Evolutionary conservation across 2,329 filamentous ascomycete genomes (phyloP), one percentile per base, ranked within the genome.

Genomic region (Colletotrichum sp.): DNA sequence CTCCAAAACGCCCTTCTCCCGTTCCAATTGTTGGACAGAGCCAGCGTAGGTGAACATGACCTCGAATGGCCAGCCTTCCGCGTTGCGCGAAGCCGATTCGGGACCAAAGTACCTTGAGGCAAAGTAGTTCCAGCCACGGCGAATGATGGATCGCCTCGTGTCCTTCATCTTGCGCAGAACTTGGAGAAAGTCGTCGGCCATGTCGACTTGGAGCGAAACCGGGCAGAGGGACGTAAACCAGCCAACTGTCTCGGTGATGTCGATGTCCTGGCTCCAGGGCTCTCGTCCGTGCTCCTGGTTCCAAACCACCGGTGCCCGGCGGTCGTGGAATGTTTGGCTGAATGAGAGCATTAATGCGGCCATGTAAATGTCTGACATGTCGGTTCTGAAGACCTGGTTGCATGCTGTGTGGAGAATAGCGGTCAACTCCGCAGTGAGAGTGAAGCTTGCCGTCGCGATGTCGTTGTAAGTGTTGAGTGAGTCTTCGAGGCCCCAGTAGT

Each of bases 141-240:
- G 83, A 0, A 85, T 81, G 3, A 90, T 83, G 2, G 84, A 81
- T 12, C 87, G 85, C 1, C 90, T 86, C 0, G 83, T 83, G 78
- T 92, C 90, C 79, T 92, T 92, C 61, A 91, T 83, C 28, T 87
- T 83, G n/a, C 87, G 87, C 13, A 92, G 81, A 0, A 89, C 86
- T 14, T 89, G 84, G 52, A 91, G 81, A 18, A 92, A 81, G 74
- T 91, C 89, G 36, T 89, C 87, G 3, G 84, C 81, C 66, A 59
- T 59, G 3, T 88, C 85, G 1, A 87, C 79, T 10, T 85, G 84
- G 4, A 89, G 82, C 3, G 85, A 83, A 7, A 92, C 83, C 0
- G 91, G 91, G 65, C 87, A 90, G 14, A 92, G 82, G 0, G 90
- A 87, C 3, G 90, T 91, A 77, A 92, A 92, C 90, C 90, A 92